Percentiles rank a stretch among this genome's conserved stretches.
phyloP scores from a whole-genome alignment of 805 yeast genomes.

The Ogataea naganishii region DNA sequence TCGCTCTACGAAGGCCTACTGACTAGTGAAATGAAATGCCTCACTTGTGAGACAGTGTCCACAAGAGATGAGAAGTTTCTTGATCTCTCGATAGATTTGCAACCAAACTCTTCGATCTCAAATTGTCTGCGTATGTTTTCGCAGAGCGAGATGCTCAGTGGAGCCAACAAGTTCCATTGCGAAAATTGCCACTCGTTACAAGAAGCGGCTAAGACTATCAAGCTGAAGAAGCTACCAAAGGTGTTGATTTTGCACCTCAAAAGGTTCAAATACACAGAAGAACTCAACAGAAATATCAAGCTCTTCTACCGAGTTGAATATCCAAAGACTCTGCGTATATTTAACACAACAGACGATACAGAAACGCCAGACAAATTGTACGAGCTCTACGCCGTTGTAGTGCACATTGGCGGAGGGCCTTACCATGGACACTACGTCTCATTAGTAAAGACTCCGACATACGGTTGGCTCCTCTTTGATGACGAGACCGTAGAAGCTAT shows the following conservation, averaged over 20 bases:
- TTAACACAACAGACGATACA: constrained; percentile 55
- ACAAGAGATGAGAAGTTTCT: constrained; percentile 79
- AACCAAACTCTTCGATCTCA: constrained; percentile 65
- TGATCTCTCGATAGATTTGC: constrained; percentile 81
- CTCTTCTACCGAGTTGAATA: constrained; percentile 79
- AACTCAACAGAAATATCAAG: constrained; percentile 71
- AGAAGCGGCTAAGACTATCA: constrained; percentile 88
- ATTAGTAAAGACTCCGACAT: constrained; percentile 64
- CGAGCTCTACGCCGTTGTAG: constrained; percentile 78
- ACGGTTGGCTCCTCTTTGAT: constrained; percentile 89
- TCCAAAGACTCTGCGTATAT: constrained; percentile 62
- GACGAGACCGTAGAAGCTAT: constrained; percentile 92
- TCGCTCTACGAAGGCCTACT: constrained; percentile 76
- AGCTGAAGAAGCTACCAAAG: constrained; percentile 68
- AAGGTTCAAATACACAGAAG: constrained; percentile 86
- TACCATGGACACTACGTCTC: constrained; percentile 96
- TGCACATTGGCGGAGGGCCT: constrained; percentile 96
- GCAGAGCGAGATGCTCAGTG: constrained; percentile 76
- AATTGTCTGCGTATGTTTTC: constrained; percentile 75
- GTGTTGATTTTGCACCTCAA: constrained; percentile 79
- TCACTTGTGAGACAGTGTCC: constrained; percentile 78
- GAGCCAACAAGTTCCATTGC: constrained; percentile 87
- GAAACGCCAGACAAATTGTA: constrained; percentile 50
- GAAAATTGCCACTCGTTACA: constrained; percentile 85
- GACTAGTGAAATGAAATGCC: constrained; percentile 82